Evolutionary conservation across 1,139 yeast genomes (phyloP), one percentile per base, ranked within the genome.

Genomic region (Magnusiomyces tetraspermus): DNA sequence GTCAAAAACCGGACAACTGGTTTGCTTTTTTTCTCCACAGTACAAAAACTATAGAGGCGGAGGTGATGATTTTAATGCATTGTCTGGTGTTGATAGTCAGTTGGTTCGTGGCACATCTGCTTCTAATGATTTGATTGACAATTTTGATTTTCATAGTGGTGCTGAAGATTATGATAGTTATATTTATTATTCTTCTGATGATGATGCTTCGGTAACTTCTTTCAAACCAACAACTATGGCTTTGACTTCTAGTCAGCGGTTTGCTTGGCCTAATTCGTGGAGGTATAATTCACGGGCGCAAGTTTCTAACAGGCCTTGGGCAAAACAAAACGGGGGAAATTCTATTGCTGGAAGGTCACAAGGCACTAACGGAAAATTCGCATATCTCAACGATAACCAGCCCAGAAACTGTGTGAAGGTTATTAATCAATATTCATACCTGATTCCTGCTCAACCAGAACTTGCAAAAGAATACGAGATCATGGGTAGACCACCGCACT

Each of bases 401-500:
- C 38, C 47, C 6, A 51, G 46, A 46, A 51, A 51, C 36, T 26
- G 33, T 19, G 42, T 51, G 3, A 51, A 48, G 4, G 44, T 50
- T 44, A 31, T 53, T 11, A 52, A 36, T 17, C 15, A n/a, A 10
- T 36, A 36, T 17, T 10, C 17, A 36, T 77, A 83, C 62, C 68
- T 89, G 51, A 75, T 89, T 45, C 96, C 96, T 0, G 85, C 89
- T 30, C 82, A 84, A 57, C 75, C 77, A 63, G 89, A 85, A 53
- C 69, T 90, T 47, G 97, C 96, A 0, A 71, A 76, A 33, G 92
- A 85, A 58, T 90, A 89, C 65, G 72, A 82, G 48, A 77, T 88
- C 1, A 67, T 81, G 51, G 95, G 94, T 0, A 83, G 76, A 22
- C 64, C 79, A 1, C 85, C 94, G 0, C 82, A 79, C 50, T 76